These are phyloP conservation scores for Zostera marina DNA, from an alignment of 116 monocot species.

Conservation along the genomic window DNA sequence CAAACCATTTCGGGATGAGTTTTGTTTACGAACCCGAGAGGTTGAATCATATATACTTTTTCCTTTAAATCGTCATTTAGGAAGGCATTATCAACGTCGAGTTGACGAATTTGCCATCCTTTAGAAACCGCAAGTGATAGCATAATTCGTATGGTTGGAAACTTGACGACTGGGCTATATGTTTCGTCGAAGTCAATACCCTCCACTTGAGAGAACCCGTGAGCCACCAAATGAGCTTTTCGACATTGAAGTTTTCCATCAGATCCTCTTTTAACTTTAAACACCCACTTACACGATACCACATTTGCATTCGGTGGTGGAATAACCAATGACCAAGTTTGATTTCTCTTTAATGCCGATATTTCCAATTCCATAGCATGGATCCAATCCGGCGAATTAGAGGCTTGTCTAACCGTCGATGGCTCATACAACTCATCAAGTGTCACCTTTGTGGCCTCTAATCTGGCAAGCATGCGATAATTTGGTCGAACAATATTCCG, in stretches of 20 bases:
- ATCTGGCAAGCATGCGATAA: too few species aligned
- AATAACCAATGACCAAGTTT: neutral
- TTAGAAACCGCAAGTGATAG: neutral
- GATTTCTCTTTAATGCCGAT: neutral
- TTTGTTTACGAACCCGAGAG: neutral
- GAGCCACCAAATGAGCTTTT: neutral
- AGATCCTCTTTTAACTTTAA: neutral
- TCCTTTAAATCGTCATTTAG: neutral
- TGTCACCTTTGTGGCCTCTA: too few species aligned
- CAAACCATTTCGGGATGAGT: neutral
- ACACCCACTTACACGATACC: neutral
- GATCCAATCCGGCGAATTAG: too few species aligned
- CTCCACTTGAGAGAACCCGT: neutral
- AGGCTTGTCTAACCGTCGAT: too few species aligned
- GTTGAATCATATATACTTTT: neutral
- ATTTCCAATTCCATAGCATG: too few species aligned
- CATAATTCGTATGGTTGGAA: neutral
- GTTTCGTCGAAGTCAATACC: neutral
- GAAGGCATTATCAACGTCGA: neutral
- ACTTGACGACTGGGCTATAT: neutral
- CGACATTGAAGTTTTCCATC: neutral
- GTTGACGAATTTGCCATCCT: neutral
- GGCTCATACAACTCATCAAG: too few species aligned
- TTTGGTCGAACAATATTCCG: too few species aligned
- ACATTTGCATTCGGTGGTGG: neutral